Evolutionary conservation across 1,284 basidiomycete species (phyloP), one percentile per base, ranked within the genome.

Genomic region (Ganoderma meredithae): DNA sequence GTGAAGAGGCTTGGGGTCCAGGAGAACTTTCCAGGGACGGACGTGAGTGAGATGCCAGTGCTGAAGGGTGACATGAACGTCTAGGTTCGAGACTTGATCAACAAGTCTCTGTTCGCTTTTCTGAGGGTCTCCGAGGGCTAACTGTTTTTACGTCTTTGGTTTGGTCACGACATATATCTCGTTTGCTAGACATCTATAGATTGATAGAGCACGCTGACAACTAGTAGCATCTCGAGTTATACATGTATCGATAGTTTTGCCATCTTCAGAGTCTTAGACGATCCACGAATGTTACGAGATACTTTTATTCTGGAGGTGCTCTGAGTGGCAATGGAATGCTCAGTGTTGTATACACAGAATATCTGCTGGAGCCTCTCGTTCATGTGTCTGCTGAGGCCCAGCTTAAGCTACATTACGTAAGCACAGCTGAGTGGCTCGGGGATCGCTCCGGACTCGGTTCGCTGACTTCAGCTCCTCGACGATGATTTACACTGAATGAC

Each of bases 11-110:
- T 27, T 12, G 47, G 9, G 22, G 47, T 52, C 4, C 47, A 12
- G 0, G 47, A 25, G 47, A 12, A 52, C 47, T 22, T 25, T 13
- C n/a, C 43, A 17, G 65, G 36, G 53, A 41, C 62, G 55, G 67
- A 63, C 33, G 61, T 41, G 33, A 44, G 25, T 25, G 58, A 55
- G 43, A 19, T 27, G 12, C 17, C 44, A 22, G n/a, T 8, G 36
- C 62, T 17, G 12, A 22, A n/a, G 15, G 43, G 60, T 2, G 58
- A 60, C 25, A 39, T 22, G 19, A 43, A 60, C 13, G 58, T 60
- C 40, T 60, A 60, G 58, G 25, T 39, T 13, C 13, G 12, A 36
- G 22, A 19, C 25, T 55, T 6, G 8, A 3, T 3, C 27, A 55
- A 1, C 27, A 13, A 6, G 27, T 55, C 31, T 27, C 52, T 27